These are phyloP conservation scores for Ascomycota sp. DNA, from an alignment of 2,329 filamentous ascomycete genomes.

Conservation along the genomic window DNA sequence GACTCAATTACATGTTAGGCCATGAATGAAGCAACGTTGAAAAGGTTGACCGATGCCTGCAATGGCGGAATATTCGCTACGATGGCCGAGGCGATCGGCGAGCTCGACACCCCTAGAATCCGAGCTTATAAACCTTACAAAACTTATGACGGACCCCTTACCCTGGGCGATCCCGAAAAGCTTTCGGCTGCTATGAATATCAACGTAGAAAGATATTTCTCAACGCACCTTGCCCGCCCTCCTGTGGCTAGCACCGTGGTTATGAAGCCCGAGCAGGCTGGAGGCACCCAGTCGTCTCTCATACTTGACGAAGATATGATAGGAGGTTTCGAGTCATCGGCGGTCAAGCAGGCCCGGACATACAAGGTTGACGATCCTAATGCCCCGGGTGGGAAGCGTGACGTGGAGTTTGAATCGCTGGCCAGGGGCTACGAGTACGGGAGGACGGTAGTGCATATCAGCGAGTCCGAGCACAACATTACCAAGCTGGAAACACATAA, in stretches of 20 bases:
- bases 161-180: constrained; percentile 51
- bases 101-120: constrained; percentile 53
- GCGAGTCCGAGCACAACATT: constrained; percentile 63
- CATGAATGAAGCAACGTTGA: constrained; percentile 50
- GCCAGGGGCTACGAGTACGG: constrained; percentile 93
- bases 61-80: constrained; percentile 55
- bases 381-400: constrained; percentile 54
- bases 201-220: constrained; percentile 75
- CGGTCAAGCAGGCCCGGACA: constrained; percentile 52
- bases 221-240: constrained; percentile 54
- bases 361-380: constrained; percentile 62
- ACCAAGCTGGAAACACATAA: constrained; percentile 65
- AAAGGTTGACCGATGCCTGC: constrained; percentile 41
- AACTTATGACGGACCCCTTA: constrained; percentile 58
- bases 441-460: constrained; percentile 73
- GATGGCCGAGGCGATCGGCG: constrained; percentile 60
- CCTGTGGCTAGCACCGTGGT: constrained; percentile 61
- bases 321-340: constrained; percentile 34
- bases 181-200: constrained; percentile 60
- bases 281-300: constrained; percentile 25
- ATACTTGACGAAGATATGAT: constrained; percentile 24
- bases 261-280: constrained; percentile 24
- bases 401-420: constrained; percentile 61
- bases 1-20: constrained; percentile 6
- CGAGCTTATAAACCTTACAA: constrained; percentile 57